Evolutionary conservation across 257 asterid genomes (phyloP), one percentile per base, ranked within the genome.

Genomic region (Solanum neorickii): DNA sequence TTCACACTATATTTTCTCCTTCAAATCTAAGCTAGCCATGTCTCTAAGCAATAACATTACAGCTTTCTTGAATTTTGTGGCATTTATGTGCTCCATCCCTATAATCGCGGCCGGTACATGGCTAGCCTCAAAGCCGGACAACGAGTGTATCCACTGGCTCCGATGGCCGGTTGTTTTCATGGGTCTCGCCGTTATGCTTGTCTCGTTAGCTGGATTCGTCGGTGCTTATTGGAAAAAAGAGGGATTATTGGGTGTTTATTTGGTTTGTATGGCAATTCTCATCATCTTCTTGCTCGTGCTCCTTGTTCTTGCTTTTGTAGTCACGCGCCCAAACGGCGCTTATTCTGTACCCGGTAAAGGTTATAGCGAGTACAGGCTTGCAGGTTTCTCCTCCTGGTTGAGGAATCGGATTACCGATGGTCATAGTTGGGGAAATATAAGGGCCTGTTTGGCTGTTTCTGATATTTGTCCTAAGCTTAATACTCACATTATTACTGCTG

Each of bases 91-190:
- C 85, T 97, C 99, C 2, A 90, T 97, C 90, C 99, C 99, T 37
- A 93, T 97, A 88, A 94, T 95, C 86, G 89, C 96, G 84, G 89
- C 98, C 87, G 99, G 98, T 12, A 94, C 92, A 39, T 97, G 98
- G 98, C 92, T 97, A 1, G 98, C 99, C 39, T 91, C 98, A 0
- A 93, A 95, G 89, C 93, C 96, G 7, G 98, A 94, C 93, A 97
- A 94, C 98, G 98, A 95, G 91, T 97, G 99, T 95, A 92, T 97
- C 93, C 97, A 87, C 86, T 95, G 98, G 98, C 93, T 97, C 92
- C 98, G 99, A 1, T 97, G 99, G 99, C 99, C 99, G 2, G 93
- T 97, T 66, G 90, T 95, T 82, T 92, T 93, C 94, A 52, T 94
- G 87, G 99, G 99, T 1, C 14, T 93, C 44, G 93, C 97, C 0